A percentile compares a stretch with the other conserved stretches of the same genome.
Evolutionary conservation across 805 yeast genomes (phyloP).

Genomic region (Wickerhamomyces subpelliculosus): DNA sequence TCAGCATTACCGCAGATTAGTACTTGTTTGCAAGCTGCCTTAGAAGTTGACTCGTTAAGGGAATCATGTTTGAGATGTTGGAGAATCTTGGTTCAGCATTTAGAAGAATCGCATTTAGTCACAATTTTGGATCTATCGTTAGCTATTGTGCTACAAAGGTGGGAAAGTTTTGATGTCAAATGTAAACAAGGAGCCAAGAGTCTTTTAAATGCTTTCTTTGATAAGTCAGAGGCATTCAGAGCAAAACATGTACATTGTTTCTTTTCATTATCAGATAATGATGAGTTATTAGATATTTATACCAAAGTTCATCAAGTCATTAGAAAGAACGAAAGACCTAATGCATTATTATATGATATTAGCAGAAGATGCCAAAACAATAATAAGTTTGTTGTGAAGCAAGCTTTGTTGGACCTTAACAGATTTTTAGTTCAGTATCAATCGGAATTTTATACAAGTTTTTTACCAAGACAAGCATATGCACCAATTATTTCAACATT

Average conservation of each 20-base stretch:
- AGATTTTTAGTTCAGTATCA: conserved; percentile 47
- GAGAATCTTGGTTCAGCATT: conserved; percentile 48
- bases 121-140: conserved; percentile 69
- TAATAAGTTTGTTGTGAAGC: conserved; percentile 65
- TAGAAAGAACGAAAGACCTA: conserved; percentile 26
- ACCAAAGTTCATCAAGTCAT: conserved; percentile 21
- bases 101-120: conserved; percentile 50
- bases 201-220: conserved; percentile 34
- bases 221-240: conserved; percentile 25
- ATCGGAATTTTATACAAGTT: conserved; percentile 37
- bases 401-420: conserved; percentile 59
- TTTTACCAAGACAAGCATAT: conserved; percentile 29
- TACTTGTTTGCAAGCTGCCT: conserved; percentile 75
- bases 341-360: conserved; percentile 41
- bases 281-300: conserved; percentile 28
- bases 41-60: conserved; percentile 57
- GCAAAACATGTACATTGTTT: conserved; percentile 44
- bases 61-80: conserved; percentile 61
- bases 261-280: conserved; percentile 43
- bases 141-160: conserved; percentile 66
- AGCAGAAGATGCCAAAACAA: conserved; percentile 51
- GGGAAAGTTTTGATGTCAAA: conserved; percentile 42
- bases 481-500: conserved; percentile 34
- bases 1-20: conserved; percentile 79
- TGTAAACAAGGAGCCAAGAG: conserved; percentile 46